These are phyloP conservation scores for Grosmannia clavigera DNA, from an alignment of 2,329 filamentous ascomycete species.

Conservation along the genomic window DNA sequence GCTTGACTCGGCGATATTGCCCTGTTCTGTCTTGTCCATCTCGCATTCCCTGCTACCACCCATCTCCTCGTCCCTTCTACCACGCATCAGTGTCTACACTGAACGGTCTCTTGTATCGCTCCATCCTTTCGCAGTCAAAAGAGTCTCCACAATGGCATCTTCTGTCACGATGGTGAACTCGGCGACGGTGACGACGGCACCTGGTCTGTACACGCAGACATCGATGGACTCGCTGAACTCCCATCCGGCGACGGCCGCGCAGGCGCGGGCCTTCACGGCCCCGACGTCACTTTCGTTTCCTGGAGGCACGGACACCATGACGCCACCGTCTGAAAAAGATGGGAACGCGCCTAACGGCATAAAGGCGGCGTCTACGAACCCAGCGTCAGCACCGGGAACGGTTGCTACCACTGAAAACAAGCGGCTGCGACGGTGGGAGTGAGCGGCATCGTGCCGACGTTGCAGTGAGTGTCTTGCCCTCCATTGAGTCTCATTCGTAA, in stretches of 20 bases:
- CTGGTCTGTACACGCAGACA: conserved; percentile 12
- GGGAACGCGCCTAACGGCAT: conserved; percentile 11
- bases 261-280: conserved; percentile 92
- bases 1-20: conserved; percentile 8
- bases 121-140: not conserved
- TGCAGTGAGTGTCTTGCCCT: conserved; percentile 72
- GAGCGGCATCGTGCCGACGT: conserved; percentile 82
- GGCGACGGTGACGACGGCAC: conserved; percentile 8
- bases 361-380: conserved; percentile 7
- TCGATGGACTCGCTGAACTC: conserved; percentile 82
- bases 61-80: not conserved
- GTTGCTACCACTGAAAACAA: conserved; percentile 1
- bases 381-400: conserved; percentile 10
- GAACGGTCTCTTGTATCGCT: not conserved
- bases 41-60: not conserved
- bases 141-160: conserved; percentile 8
- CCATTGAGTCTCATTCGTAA: conserved; percentile 6
- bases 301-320: conserved; percentile 27
- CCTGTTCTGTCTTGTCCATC: conserved; percentile 5
- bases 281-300: conserved; percentile 89
- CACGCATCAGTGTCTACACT: not conserved
- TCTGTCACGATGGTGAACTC: conserved; percentile 9
- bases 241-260: conserved; percentile 79
- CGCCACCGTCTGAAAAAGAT: conserved; percentile 13
- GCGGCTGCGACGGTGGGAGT: conserved; percentile 69